Evolutionary conservation across 257 asterid species (phyloP).

Genomic region (Cynanchum wilfordii): DNA sequence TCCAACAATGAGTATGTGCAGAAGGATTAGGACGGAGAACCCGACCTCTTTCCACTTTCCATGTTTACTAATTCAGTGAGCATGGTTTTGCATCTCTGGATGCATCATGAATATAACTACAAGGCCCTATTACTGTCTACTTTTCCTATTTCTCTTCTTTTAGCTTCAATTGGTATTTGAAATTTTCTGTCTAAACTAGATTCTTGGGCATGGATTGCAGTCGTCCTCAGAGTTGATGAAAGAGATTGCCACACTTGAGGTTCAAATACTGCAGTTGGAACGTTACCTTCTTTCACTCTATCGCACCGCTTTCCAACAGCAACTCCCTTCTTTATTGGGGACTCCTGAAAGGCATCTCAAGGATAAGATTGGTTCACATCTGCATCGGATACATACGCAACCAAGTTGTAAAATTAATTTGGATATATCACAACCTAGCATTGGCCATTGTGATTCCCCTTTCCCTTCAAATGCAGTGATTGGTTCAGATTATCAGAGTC

Average conservation of each 20-base stretch:
- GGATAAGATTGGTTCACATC: conserved; percentile 24
- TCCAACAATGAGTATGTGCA: not conserved
- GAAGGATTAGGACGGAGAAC: not conserved
- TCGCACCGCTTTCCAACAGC: conserved; percentile 47
- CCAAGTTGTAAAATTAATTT: conserved; percentile 20
- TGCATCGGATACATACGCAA: conserved; percentile 24
- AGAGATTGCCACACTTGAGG: conserved; percentile 69
- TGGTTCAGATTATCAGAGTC: conserved; percentile 36
- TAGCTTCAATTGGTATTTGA: not conserved
- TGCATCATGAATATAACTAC: not conserved
- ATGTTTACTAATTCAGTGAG: not conserved
- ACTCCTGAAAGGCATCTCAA: conserved; percentile 19
- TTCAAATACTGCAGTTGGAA: conserved; percentile 67
- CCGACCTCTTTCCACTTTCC: not conserved
- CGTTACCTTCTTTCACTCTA: conserved; percentile 71
- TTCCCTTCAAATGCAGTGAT: conserved; percentile 42
- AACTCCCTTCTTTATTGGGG: conserved; percentile 32
- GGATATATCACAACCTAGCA: conserved; percentile 17
- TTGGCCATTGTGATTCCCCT: conserved; percentile 22
- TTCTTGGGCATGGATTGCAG: conserved; percentile 29
- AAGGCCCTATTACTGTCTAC: not conserved
- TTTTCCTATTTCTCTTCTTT: not conserved
- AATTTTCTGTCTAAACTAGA: conserved; percentile 9
- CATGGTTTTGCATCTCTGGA: not conserved
- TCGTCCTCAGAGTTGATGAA: conserved; percentile 60